A percentile compares a stretch with the other conserved stretches of the same genome.
phyloP scores from a whole-genome alignment of 208 protist genomes.

The Wallacemonas sp. region DNA sequence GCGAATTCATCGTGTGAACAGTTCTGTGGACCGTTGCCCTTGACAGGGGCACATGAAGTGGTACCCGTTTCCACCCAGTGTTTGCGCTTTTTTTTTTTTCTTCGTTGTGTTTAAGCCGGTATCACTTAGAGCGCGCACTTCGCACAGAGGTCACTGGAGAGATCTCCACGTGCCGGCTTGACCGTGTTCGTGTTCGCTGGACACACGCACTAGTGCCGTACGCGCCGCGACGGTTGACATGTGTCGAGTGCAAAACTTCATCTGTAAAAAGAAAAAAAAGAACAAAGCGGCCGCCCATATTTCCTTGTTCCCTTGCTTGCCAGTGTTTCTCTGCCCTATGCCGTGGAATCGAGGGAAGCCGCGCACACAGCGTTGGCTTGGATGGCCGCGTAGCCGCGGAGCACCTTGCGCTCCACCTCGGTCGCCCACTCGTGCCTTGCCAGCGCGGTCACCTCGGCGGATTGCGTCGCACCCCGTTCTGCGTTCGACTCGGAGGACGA shows the following conservation, averaged over 20 bases:
- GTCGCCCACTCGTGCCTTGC: constrained; percentile 18
- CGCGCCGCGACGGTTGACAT: neutral
- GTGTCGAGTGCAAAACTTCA: constrained; percentile 1
- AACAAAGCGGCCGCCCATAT: neutral
- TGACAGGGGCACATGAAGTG: too few species aligned
- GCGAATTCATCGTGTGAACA: too few species aligned
- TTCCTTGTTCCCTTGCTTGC: neutral
- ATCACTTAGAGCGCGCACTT: too few species aligned
- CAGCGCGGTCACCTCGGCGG: constrained; percentile 18
- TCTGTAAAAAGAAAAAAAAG: neutral
- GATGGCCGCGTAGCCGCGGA: constrained; percentile 57
- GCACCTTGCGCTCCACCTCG: constrained; percentile 31
- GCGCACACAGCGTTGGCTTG: constrained; percentile 16
- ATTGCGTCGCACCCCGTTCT: neutral
- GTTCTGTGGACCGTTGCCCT: too few species aligned
- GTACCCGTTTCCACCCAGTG: too few species aligned
- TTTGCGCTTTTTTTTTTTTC: too few species aligned
- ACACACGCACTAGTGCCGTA: neutral
- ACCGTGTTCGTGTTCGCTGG: too few species aligned
- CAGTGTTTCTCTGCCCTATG: too few species aligned
- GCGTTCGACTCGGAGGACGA: neutral
- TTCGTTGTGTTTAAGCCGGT: too few species aligned
- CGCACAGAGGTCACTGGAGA: too few species aligned
- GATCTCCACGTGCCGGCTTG: too few species aligned
- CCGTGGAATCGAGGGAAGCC: too few species aligned